Evolutionary conservation across 495 filamentous ascomycete genomes (phyloP).

Genomic region (Tuber melanosporum): DNA sequence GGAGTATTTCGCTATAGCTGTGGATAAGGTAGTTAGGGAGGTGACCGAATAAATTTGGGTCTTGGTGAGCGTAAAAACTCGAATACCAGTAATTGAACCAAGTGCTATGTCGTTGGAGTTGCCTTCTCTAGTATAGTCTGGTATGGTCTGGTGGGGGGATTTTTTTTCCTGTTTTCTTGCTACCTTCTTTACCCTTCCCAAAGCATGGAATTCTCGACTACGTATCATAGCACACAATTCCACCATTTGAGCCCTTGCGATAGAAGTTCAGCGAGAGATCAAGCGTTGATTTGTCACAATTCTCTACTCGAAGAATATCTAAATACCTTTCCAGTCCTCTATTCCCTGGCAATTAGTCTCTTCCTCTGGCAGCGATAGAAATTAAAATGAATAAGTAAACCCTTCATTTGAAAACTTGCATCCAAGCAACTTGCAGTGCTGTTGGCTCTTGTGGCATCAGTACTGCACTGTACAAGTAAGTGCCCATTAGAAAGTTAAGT

Average conservation of each 20-base stretch:
- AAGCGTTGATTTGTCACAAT: neutral
- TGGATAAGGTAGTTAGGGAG: constrained; percentile 75
- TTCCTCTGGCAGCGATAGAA: neutral
- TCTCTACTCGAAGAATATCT: neutral
- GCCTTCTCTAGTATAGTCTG: neutral
- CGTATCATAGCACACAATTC: no score
- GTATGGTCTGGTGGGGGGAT: neutral
- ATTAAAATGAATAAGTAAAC: neutral
- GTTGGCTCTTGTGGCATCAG: neutral
- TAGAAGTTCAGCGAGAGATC: neutral
- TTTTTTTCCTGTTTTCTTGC: neutral
- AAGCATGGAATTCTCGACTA: neutral
- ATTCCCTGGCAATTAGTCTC: neutral
- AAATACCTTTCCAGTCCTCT: neutral
- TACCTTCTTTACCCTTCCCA: neutral
- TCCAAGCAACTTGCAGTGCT: neutral
- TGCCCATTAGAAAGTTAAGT: no score
- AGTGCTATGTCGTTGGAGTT: neutral
- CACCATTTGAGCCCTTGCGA: no score
- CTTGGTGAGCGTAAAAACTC: neutral
- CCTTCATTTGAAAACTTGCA: neutral
- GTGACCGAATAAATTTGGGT: neutral
- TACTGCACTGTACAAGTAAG: neutral
- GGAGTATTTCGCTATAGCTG: constrained; percentile 81
- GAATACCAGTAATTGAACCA: neutral